These are phyloP conservation scores for Aspergillus kassunensis DNA, from an alignment of 495 filamentous ascomycete genomes.

Conservation along the genomic window DNA sequence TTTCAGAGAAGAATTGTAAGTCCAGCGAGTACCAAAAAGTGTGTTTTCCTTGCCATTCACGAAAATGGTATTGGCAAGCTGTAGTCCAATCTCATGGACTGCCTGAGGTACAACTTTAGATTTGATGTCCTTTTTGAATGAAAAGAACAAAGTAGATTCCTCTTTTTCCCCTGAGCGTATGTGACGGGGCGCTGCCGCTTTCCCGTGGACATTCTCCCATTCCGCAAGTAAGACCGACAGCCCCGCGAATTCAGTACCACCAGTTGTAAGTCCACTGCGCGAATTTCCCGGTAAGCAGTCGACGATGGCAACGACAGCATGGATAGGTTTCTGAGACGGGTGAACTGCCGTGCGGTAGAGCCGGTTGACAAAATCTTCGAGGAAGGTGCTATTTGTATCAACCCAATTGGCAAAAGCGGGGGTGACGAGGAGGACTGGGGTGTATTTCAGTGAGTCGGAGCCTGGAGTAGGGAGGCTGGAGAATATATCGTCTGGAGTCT, in stretches of 20 bases:
- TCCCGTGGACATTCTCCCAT: conserved; percentile 28
- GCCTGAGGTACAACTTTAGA: not conserved
- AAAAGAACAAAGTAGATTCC: conserved; percentile 33
- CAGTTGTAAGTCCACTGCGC: not conserved
- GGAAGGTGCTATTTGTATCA: conserved; percentile 29
- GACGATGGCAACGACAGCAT: conserved; percentile 35
- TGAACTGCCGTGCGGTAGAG: conserved; percentile 13
- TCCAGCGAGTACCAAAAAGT: conserved; percentile 56
- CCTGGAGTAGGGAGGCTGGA: conserved; percentile 20
- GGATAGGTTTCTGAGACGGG: conserved; percentile 9
- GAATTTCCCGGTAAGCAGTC: conserved; percentile 31
- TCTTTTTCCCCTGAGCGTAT: conserved; percentile 29
- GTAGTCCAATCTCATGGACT: conserved; percentile 44
- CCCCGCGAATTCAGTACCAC: conserved; percentile 26
- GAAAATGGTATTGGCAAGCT: conserved; percentile 75
- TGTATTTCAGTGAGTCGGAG: conserved; percentile 11
- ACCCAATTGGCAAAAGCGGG: conserved; percentile 41
- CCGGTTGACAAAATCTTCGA: conserved; percentile 28
- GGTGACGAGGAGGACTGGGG: conserved; percentile 36
- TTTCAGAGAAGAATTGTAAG: conserved; percentile 19
- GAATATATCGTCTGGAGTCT: conserved; percentile 35
- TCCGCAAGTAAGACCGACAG: conserved; percentile 32
- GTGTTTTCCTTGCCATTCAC: conserved; percentile 63
- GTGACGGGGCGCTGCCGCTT: conserved; percentile 27
- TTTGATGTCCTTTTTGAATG: conserved; percentile 14